A percentile compares a stretch with the other conserved stretches of the same genome.
Evolutionary conservation across 2,329 filamentous ascomycete genomes (phyloP).

Genomic region (Aspergillus fructus): DNA sequence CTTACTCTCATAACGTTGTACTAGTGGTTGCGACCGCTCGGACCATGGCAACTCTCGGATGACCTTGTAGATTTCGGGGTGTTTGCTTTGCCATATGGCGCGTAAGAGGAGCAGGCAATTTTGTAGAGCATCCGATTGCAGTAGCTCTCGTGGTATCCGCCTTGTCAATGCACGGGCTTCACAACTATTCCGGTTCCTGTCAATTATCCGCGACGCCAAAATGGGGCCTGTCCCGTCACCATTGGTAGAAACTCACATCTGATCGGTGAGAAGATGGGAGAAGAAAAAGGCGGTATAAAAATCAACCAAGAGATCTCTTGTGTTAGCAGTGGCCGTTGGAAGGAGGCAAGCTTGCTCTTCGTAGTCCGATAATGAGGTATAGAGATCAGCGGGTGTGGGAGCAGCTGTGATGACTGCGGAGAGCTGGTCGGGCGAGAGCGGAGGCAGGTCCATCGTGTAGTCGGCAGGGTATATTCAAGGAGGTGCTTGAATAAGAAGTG

Average conservation of each 20-base stretch:
- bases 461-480: background rate
- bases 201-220: background rate
- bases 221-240: background rate
- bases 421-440: conserved; percentile 33
- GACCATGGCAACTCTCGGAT: conserved; percentile 37
- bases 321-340: conserved; percentile 21
- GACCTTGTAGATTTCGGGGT: conserved; percentile 36
- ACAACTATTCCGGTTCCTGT: conserved; percentile 23
- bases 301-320: conserved; percentile 32
- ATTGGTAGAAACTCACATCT: conserved; percentile 34
- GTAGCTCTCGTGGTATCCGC: conserved; percentile 34
- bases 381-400: conserved; percentile 33
- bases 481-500: background rate
- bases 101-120: conserved; percentile 36
- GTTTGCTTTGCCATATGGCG: conserved; percentile 39
- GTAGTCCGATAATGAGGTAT: conserved; percentile 34
- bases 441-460: conserved; percentile 29
- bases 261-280: conserved; percentile 39
- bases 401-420: conserved; percentile 28
- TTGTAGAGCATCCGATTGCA: conserved; percentile 32
- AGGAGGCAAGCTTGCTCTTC: conserved; percentile 36
- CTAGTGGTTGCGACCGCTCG: conserved; percentile 29
- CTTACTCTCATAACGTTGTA: conserved; percentile 39
- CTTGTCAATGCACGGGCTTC: conserved; percentile 42
- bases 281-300: conserved; percentile 43